Percentiles rank a stretch among this genome's conserved stretches.
Evolutionary conservation across 768 basidiomycete genomes (phyloP).

Genomic region (Chalciporus pseudorubinellus): DNA sequence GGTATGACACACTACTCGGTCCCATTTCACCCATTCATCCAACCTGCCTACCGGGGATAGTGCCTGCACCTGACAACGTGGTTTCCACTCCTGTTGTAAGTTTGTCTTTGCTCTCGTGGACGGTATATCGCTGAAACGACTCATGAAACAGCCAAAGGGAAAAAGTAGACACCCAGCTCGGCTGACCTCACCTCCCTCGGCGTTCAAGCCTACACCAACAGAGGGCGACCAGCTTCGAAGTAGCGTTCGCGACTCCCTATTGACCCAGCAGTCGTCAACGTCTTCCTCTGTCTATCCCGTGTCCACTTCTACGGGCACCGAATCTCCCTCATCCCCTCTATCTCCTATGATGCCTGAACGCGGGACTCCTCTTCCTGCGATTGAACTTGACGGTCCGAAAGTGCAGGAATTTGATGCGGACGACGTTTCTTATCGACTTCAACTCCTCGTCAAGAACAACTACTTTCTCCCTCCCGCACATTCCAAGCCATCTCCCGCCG

Average conservation of each 20-base stretch:
- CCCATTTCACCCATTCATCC: neutral
- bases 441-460: conserved; percentile 80
- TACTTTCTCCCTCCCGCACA: conserved; percentile 90
- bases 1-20: too few species aligned
- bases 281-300: conserved; percentile 78
- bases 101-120: conserved; percentile 12
- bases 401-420: conserved; percentile 60
- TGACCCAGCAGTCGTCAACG: conserved; percentile 63
- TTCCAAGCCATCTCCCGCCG: conserved; percentile 70
- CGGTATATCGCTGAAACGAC: conserved; percentile 17
- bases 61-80: conserved; percentile 11
- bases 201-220: conserved; percentile 27
- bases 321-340: conserved; percentile 62
- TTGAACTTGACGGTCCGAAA: conserved; percentile 48
- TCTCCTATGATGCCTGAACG: conserved; percentile 46
- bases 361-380: conserved; percentile 45
- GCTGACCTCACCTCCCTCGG: conserved; percentile 34
- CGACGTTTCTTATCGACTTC: conserved; percentile 82
- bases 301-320: conserved; percentile 64
- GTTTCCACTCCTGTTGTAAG: conserved; percentile 20
- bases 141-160: conserved; percentile 29
- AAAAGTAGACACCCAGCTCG: conserved; percentile 37
- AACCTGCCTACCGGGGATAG: conserved; percentile 12
- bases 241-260: conserved; percentile 51
- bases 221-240: conserved; percentile 45